Conservation (phyloP, 2,329 filamentous ascomycete species). For the Colletotrichum liriopes region DNA sequence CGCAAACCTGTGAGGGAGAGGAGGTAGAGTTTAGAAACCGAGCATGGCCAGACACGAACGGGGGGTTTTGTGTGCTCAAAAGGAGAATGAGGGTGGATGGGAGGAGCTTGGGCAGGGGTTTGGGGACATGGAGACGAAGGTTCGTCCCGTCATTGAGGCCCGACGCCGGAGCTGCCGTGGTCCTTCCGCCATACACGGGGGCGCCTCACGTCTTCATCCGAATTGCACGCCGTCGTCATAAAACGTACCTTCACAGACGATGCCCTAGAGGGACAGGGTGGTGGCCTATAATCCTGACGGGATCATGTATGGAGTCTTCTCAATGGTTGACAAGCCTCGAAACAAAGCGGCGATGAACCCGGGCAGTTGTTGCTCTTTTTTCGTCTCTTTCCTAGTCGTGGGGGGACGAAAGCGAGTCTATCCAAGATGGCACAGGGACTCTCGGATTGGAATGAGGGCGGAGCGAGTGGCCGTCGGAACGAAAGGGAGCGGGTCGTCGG, state of each 20-base stretch:
- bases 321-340: slow-evolving; percentile 3
- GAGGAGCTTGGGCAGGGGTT: slow-evolving; percentile 23
- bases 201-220: slow-evolving; percentile 10
- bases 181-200: neutral
- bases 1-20: slow-evolving; percentile 58
- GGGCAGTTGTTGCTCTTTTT: neutral
- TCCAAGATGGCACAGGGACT: slow-evolving; percentile 44
- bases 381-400: slow-evolving; percentile 14
- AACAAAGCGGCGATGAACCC: neutral
- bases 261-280: slow-evolving; percentile 23
- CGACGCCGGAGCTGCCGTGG: neutral
- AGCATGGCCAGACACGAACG: slow-evolving; percentile 41
- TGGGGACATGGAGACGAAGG: slow-evolving; percentile 23
- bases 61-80: slow-evolving; percentile 8
- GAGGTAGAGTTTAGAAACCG: slow-evolving; percentile 47
- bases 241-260: slow-evolving; percentile 44
- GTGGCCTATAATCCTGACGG: slow-evolving; percentile 39
- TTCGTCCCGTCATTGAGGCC: slow-evolving; percentile 34
- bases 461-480: slow-evolving; percentile 44
- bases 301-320: slow-evolving; percentile 38
- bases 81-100: slow-evolving; percentile 40
- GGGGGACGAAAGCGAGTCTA: slow-evolving; percentile 26
- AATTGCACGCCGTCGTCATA: slow-evolving; percentile 9
- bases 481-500: slow-evolving; percentile 56
- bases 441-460: slow-evolving; percentile 41